phyloP scores from a whole-genome alignment of 2,329 filamentous ascomycete genomes.

The Ceratocystis alfenasii region DNA sequence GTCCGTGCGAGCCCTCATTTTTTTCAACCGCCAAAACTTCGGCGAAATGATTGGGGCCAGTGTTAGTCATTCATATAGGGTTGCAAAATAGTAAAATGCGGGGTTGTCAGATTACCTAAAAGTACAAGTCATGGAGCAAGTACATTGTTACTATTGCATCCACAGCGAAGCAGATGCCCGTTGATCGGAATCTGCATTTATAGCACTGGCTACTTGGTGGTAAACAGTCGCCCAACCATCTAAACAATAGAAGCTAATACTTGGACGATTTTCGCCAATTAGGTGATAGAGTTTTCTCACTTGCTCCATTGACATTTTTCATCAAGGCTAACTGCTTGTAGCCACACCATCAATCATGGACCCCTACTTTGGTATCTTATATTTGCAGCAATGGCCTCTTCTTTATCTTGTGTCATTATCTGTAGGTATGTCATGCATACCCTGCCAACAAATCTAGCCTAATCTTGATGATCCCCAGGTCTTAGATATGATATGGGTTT shows the following conservation, averaged over 20 bases:
- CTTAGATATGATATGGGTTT: background rate
- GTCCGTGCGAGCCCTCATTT: slow-evolving; percentile 23
- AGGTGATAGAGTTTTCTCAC: background rate
- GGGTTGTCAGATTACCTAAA: background rate
- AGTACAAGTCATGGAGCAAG: background rate
- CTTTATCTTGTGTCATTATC: background rate
- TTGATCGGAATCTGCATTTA: background rate
- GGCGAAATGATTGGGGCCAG: background rate
- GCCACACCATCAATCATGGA: background rate
- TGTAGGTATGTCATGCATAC: background rate
- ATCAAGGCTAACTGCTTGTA: background rate
- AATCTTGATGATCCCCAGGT: background rate
- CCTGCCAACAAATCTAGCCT: background rate
- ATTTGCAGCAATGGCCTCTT: background rate
- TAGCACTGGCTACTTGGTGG: background rate
- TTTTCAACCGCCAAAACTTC: slow-evolving; percentile 10
- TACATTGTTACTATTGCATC: background rate
- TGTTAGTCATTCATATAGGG: slow-evolving; percentile 11
- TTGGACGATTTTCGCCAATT: background rate
- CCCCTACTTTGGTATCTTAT: background rate
- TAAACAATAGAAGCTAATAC: background rate
- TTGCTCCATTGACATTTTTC: background rate
- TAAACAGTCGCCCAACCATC: background rate
- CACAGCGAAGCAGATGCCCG: no score
- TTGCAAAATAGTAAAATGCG: slow-evolving; percentile 8